Evolutionary conservation across 371 early-diverging fungal genomes (phyloP), one percentile per base, ranked within the genome.

Genomic region (Mortierella sp.): DNA sequence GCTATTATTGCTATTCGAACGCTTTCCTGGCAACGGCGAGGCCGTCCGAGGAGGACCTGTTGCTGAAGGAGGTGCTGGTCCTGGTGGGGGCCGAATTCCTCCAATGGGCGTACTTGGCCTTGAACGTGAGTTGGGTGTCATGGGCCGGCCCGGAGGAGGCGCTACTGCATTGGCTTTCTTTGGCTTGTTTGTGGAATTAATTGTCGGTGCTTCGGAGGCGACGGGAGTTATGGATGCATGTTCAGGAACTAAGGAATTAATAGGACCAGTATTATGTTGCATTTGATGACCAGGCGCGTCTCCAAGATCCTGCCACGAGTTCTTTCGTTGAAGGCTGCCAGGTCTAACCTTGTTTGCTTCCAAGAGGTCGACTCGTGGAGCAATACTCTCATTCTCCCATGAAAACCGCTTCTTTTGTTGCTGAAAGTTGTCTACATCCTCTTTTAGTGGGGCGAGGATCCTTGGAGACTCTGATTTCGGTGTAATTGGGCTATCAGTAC

Each of bases 301-400:
- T 6, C 33, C 48, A 13, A 50, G 40, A 22, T 53, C 66, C 58
- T 65, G 67, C 76, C 76, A 76, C n/a, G 76, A 76, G 32, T 61
- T 55, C 57, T 76, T 76, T 50, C 76, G 67, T 28, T 69, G 76
- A 10, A 38, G 57, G 19, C 59, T 64, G 19, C 7, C 55, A 48
- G 57, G 60, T 21, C 58, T 52, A 47, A 19, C 24, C 7, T 32
- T 69, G 11, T 33, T 63, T 21, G 32, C 40, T 16, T 50, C 63
- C 38, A 69, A 66, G n/a, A 79, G 74, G 67, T 79, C 79, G 15
- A 53, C 62, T 41, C 79, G 48, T 6, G 79, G 70, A 22, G 66
- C 74, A 36, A 79, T 57, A 38, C 67, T 67, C 15, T 79, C 79
- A 33, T 67, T 74, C 64, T 79, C 79, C 79, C 79, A 79, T 4